Evolutionary conservation across 768 basidiomycete genomes (phyloP).

Genomic region (Amanita jacksonii): DNA sequence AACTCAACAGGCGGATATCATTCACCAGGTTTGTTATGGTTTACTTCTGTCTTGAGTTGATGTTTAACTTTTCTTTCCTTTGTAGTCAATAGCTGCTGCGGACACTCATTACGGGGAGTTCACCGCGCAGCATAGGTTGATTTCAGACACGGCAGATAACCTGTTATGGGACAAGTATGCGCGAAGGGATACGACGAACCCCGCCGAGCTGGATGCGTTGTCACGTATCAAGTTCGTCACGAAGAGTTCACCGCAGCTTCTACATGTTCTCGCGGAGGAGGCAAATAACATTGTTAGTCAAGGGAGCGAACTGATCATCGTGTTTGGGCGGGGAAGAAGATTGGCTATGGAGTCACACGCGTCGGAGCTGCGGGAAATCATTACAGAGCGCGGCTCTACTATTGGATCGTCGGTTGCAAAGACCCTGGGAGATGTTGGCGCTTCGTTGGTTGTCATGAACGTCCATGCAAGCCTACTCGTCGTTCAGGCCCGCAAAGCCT

Average conservation of each 20-base stretch:
- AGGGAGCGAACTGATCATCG: conserved; percentile 47
- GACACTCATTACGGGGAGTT: conserved; percentile 67
- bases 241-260: conserved; percentile 38
- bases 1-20: not conserved
- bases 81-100: conserved; percentile 39
- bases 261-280: conserved; percentile 45
- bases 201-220: conserved; percentile 32
- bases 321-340: conserved; percentile 67
- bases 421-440: conserved; percentile 70
- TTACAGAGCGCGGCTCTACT: conserved; percentile 27
- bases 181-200: conserved; percentile 16
- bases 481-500: conserved; percentile 33
- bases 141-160: conserved; percentile 78
- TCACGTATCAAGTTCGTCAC: conserved; percentile 54
- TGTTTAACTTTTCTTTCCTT: not conserved
- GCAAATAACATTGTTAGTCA: conserved; percentile 23
- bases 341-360: conserved; percentile 51
- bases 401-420: conserved; percentile 52
- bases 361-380: conserved; percentile 46
- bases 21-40: not conserved
- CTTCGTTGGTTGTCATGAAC: conserved; percentile 51
- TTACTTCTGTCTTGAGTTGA: not conserved
- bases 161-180: conserved; percentile 65
- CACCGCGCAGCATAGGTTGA: conserved; percentile 56
- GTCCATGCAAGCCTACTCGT: conserved; percentile 43